Evolutionary conservation across 78 protist species (phyloP), one percentile per base, ranked within the genome.

Genomic region (Isochrysis galbana): DNA sequence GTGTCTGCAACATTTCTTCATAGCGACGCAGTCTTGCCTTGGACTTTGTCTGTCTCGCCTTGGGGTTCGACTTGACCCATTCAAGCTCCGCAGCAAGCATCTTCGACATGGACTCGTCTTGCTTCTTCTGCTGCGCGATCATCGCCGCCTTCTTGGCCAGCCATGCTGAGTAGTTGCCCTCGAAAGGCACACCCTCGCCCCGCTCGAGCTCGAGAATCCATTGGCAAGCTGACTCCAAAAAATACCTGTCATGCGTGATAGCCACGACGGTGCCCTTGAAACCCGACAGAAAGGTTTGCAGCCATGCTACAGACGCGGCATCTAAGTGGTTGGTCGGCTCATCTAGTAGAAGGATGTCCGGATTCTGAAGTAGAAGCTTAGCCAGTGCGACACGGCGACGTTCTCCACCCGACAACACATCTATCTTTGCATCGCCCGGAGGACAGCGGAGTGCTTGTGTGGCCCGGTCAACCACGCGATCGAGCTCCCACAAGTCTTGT

Each of bases 241-340:
- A 54, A 74, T 90, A 90, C n/a, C 92, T 41, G 80, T 90, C 92
- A 84, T 90, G 92, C 61, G 92, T 90, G 87, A 90, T 69, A 32
- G 92, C 92, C 36, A 90, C 92, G 19, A 89, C 92, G 32, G 86
- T 67, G 29, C 92, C 78, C n/a, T 38, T 32, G 70, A 67, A 90
- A 26, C 1, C 61, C 29, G 36, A 4, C 46, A 98, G 87, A 61
- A 32, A 94, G 19, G 72, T 10, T 89, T 98, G 98, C 5, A 98
- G 96, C 99, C 99, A 97, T 5, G 97, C 70, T 84, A 98, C 95
- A 26, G 97, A 94, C 72, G 87, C 88, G 25, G 97, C 87, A 92
- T 98, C 99, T 90, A 98, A 89, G 90, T 97, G 98, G 94, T 98
- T 98, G 22, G 98, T 95, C 44, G 98, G 98, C 95, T 98, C 99